These are phyloP conservation scores for Pleodorina starrii DNA, from an alignment of 139 green algal species.

Conservation along the genomic window DNA sequence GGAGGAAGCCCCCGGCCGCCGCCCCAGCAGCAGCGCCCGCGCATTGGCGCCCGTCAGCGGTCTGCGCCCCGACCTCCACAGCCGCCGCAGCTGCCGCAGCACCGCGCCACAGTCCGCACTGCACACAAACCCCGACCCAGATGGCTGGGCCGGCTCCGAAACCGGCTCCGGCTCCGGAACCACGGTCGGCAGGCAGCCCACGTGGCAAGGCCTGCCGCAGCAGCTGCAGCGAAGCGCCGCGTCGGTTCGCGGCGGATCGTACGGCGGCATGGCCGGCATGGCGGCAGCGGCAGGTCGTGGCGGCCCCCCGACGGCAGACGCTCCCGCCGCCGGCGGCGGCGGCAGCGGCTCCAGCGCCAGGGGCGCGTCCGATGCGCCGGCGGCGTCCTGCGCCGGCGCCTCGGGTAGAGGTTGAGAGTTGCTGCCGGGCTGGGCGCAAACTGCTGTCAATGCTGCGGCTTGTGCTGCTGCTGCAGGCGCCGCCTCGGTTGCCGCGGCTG, in stretches of 20 bases:
- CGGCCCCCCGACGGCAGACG: not conserved
- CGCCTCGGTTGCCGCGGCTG: not conserved
- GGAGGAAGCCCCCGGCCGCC: not conserved
- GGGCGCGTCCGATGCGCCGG: not conserved
- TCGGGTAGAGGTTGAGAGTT: not conserved
- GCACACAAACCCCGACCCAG: not conserved
- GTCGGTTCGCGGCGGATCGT: not conserved
- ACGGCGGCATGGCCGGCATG: not conserved
- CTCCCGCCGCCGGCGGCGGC: not conserved
- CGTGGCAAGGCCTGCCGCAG: conserved; percentile 4
- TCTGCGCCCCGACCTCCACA: not conserved
- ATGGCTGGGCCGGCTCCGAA: not conserved
- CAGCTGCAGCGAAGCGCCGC: not conserved
- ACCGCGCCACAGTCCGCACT: not conserved
- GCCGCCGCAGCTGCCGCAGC: not conserved
- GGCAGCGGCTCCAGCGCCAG: not conserved
- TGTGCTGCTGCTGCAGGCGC: not conserved
- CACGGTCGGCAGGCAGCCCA: not conserved
- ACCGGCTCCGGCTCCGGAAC: not conserved
- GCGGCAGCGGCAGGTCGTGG: not conserved
- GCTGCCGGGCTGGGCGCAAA: too few species aligned
- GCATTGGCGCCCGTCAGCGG: not conserved
- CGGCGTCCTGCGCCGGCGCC: too few species aligned
- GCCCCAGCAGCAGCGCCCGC: not conserved
- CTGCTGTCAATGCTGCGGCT: not conserved